Percentiles rank a stretch among this genome's conserved stretches.
Conservation (phyloP, 805 yeast genomes). For the Henningerozyma blattae region DNA sequence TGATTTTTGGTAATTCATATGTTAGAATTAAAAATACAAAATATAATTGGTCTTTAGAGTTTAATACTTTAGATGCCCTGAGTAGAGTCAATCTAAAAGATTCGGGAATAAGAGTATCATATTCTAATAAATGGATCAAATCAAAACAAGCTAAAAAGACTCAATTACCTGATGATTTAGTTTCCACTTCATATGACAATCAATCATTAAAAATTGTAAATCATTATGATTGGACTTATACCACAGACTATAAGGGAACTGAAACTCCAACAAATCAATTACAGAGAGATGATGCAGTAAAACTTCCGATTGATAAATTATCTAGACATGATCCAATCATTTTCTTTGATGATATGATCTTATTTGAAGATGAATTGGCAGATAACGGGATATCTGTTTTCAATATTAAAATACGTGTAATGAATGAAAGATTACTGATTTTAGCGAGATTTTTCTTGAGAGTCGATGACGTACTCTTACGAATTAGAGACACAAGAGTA, state of each 20-base stretch:
- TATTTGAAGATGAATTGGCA: conserved; percentile 91
- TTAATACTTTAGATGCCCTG: conserved; percentile 65
- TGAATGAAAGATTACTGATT: conserved; percentile 67
- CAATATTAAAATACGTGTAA: conserved; percentile 73
- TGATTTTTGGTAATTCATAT: conserved; percentile 85
- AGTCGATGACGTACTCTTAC: conserved; percentile 78
- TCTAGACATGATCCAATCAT: conserved; percentile 71
- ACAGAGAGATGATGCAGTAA: conserved; percentile 21
- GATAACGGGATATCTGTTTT: conserved; percentile 86
- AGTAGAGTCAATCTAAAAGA: conserved; percentile 39
- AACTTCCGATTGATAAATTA: conserved; percentile 61
- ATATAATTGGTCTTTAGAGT: conserved; percentile 38
- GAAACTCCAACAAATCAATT: conserved; percentile 9
- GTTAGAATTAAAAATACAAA: conserved; percentile 38
- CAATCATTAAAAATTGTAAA: conserved; percentile 47
- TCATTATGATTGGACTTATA: conserved; percentile 95
- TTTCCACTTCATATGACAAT: conserved; percentile 23
- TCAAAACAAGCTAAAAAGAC: conserved; percentile 22
- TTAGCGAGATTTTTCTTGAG: conserved; percentile 71
- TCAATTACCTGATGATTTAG: conserved; percentile 15
- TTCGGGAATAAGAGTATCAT: conserved; percentile 61
- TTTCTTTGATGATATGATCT: conserved; percentile 77
- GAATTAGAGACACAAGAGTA: conserved; percentile 76
- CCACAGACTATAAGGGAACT: conserved; percentile 66
- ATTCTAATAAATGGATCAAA: conserved; percentile 73